phyloP scores from a whole-genome alignment of 441 rosid species.

The Geranium incanum region DNA sequence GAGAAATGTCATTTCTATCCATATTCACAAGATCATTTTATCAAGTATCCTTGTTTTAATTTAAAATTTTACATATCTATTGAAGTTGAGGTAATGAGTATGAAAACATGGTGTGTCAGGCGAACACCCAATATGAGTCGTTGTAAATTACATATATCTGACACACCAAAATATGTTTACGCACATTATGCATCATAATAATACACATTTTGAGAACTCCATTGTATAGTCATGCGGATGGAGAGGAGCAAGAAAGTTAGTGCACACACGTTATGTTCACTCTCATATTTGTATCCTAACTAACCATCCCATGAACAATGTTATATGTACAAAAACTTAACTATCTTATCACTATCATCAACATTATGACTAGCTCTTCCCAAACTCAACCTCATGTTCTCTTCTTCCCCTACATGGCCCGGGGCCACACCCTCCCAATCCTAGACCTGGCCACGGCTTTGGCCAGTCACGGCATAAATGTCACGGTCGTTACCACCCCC shows the following conservation, averaged over 20 bases:
- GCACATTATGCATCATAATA: not conserved
- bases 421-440: constrained; percentile 34
- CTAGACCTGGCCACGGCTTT: constrained; percentile 29
- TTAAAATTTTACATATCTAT: too few species aligned
- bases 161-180: too few species aligned
- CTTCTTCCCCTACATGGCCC: constrained; percentile 37
- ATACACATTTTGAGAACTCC: not conserved
- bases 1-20: too few species aligned
- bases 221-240: not conserved
- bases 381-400: constrained; percentile 19
- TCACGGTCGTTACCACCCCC: constrained; percentile 32
- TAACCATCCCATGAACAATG: too few species aligned
- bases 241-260: not conserved
- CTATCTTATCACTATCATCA: not conserved
- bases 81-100: not conserved
- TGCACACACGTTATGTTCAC: too few species aligned
- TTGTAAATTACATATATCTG: too few species aligned
- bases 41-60: too few species aligned
- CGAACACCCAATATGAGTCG: too few species aligned
- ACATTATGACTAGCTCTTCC: not conserved
- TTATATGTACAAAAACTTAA: too few species aligned
- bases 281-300: too few species aligned
- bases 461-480: constrained; percentile 19
- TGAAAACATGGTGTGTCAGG: too few species aligned
- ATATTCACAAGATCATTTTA: too few species aligned